Evolutionary conservation across 2,329 filamentous ascomycete species (phyloP), one percentile per base, ranked within the genome.

Genomic region (Cercospora berteroae): DNA sequence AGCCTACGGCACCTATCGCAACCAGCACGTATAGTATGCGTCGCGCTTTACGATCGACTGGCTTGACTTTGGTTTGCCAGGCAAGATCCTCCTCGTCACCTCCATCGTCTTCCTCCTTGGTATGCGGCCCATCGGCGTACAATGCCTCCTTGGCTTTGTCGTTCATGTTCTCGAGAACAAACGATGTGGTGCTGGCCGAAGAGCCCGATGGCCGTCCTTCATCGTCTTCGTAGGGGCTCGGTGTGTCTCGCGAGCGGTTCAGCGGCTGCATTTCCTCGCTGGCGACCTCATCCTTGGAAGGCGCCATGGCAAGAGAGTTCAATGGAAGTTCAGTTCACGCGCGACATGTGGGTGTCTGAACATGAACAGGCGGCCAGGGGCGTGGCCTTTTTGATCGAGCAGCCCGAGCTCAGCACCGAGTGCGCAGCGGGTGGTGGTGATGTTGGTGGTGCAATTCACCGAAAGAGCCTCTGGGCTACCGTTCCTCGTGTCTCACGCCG

Each of bases 161-260:
- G 74, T 87, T 85, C 71, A 94, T 85, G 70, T 90, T 88, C 72
- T 95, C 91, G 76, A 95, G 91, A 63, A 95, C 87, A 13, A 95
- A 84, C 73, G 92, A 94, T 4, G 90, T 93, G 10, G 92, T 94
- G 36, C 92, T 95, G n/a, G 88, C 89, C 48, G 90, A 90, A n/a
- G 90, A 92, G 56, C 87, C 79, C 3, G 91, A 92, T 60, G 70
- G 63, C 77, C 75, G 5, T 72, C 77, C 56, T 74, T 74, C 69
- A 78, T 78, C 64, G 48, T 69, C 64, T 69, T 78, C 75, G 66
- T 78, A 79, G 67, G 70, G 67, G 67, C 74, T 76, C 64, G 74
- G 65, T 44, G 74, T 67, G 59, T 60, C 58, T n/a, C 71, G 69
- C 42, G 78, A 71, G 58, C 75, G 74, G 29, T 78, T 81, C 23